Evolutionary conservation across 305 asterid genomes (phyloP).

Genomic region (Fraxinus ornus): DNA sequence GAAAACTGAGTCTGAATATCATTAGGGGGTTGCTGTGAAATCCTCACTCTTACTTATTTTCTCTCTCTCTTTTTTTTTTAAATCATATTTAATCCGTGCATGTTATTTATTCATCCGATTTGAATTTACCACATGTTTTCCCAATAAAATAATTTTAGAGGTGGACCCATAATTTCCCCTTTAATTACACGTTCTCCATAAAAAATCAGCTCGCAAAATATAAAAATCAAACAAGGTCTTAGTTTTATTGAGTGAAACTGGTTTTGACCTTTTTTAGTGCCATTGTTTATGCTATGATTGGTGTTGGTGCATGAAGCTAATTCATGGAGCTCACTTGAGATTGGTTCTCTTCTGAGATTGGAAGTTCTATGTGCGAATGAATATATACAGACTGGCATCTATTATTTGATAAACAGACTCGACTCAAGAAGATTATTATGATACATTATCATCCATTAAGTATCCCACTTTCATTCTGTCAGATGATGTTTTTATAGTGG

Average conservation of each 20-base stretch:
- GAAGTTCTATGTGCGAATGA: not conserved
- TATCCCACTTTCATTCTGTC: not conserved
- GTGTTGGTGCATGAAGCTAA: not conserved
- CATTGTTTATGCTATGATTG: not conserved
- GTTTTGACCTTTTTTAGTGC: not conserved
- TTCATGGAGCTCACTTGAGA: not conserved
- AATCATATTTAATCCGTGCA: not conserved
- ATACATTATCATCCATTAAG: not conserved
- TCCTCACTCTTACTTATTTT: not conserved
- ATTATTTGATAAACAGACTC: not conserved
- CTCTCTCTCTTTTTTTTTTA: not conserved
- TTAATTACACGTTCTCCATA: not conserved
- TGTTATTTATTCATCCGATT: constrained; percentile 10
- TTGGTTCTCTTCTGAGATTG: not conserved
- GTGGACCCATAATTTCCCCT: not conserved
- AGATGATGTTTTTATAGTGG: not conserved
- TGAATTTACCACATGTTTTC: not conserved
- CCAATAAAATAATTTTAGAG: not conserved
- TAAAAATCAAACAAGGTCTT: not conserved
- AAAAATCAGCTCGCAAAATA: not conserved
- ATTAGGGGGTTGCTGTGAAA: not conserved
- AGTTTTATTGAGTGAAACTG: not conserved
- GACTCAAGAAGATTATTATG: not conserved
- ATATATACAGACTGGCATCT: not conserved
- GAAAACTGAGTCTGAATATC: not conserved